Evolutionary conservation across 495 filamentous ascomycete species (phyloP).

Genomic region (Xylaria curta): DNA sequence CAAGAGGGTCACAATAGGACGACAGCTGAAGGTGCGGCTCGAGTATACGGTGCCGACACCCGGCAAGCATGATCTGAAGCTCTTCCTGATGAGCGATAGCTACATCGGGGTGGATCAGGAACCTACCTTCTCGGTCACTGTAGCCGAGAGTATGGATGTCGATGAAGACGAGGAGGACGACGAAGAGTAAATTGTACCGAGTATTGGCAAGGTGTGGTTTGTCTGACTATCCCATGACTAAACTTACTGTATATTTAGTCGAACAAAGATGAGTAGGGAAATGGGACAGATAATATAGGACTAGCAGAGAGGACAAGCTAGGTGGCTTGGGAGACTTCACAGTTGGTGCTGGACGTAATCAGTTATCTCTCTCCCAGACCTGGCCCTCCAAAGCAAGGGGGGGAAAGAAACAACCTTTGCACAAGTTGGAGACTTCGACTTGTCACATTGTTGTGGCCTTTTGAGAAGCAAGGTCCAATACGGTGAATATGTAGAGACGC

Average conservation of each 20-base stretch:
- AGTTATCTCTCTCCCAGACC: background rate
- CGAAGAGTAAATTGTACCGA: constrained; percentile 24
- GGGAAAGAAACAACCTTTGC: background rate
- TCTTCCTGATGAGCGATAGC: constrained; percentile 97
- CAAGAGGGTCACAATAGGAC: constrained; percentile 89
- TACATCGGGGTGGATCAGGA: constrained; percentile 98
- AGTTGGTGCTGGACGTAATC: background rate
- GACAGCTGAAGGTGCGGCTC: constrained; percentile 75
- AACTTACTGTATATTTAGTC: constrained; percentile 45
- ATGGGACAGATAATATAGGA: constrained; percentile 22
- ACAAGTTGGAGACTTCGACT: background rate
- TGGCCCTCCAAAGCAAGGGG: background rate
- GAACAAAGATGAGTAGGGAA: constrained; percentile 22
- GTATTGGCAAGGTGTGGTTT: constrained; percentile 32
- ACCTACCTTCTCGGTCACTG: constrained; percentile 82
- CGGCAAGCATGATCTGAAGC: constrained; percentile 85
- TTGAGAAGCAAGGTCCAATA: background rate
- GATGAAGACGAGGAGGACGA: constrained; percentile 78
- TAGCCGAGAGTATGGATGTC: constrained; percentile 93
- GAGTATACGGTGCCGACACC: constrained; percentile 88
- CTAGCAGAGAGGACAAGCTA: constrained; percentile 17
- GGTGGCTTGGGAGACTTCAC: background rate
- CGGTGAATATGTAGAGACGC: background rate
- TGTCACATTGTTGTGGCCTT: background rate
- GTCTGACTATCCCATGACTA: constrained; percentile 28